These are phyloP conservation scores for Ceratobasidium sp. DNA, from an alignment of 1,284 basidiomycete species.

Conservation along the genomic window DNA sequence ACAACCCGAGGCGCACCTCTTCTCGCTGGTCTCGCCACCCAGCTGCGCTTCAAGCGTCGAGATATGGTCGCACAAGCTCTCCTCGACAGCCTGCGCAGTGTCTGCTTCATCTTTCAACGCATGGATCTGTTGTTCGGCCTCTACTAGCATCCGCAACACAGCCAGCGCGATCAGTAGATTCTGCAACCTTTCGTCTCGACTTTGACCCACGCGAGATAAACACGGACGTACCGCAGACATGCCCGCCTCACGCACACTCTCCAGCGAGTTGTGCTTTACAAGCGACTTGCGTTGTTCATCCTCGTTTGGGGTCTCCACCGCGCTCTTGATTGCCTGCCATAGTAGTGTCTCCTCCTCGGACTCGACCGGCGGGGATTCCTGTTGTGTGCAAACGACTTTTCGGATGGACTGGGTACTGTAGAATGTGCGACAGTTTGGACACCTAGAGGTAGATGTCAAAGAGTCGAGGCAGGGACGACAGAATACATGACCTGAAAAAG, in stretches of 20 bases:
- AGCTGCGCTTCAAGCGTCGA: slow-evolving; percentile 32
- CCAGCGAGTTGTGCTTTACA: neutral
- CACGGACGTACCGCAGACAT: slow-evolving; percentile 6
- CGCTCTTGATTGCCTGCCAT: slow-evolving; percentile 23
- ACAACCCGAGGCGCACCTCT: neutral
- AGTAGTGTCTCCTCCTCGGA: slow-evolving; percentile 10
- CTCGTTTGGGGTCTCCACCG: slow-evolving; percentile 22
- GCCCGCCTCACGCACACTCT: neutral
- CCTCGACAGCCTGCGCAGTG: slow-evolving; percentile 29
- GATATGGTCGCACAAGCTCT: slow-evolving; percentile 32
- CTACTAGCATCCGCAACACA: slow-evolving; percentile 15
- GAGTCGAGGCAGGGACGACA: slow-evolving; percentile 29
- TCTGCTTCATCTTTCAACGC: slow-evolving; percentile 20
- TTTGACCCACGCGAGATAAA: too few relatives aligned
- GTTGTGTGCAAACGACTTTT: slow-evolving; percentile 10
- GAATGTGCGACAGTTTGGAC: slow-evolving; percentile 24
- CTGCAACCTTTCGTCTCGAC: too few relatives aligned
- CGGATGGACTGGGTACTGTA: neutral
- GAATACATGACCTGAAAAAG: slow-evolving; percentile 23
- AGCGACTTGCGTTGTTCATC: slow-evolving; percentile 18
- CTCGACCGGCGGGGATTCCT: neutral
- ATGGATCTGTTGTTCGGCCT: neutral
- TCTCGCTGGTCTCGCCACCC: slow-evolving; percentile 5
- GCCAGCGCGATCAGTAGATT: slow-evolving; percentile 13
- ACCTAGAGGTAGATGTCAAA: slow-evolving; percentile 12